Base-by-base conservation (phyloP, 306 rosid genomes). In the Lotus japonicus region DNA sequence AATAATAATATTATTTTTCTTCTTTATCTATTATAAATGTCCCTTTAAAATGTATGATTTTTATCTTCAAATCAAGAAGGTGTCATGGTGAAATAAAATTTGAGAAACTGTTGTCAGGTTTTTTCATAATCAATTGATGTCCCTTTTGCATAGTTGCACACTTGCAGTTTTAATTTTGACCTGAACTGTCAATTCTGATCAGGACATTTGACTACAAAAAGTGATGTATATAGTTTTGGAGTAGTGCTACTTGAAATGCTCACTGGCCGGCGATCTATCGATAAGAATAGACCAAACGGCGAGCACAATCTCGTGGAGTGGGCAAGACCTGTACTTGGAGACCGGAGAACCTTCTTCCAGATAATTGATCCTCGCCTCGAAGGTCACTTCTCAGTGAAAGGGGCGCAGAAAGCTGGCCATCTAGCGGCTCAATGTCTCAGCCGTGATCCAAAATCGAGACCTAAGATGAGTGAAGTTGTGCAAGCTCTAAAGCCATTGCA, bases 221-320 rank as follows among this genome's bases (percentile, higher is more conserved):
- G 88, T 41, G 98, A 92, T 36, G 98, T 92, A 43, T 92, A 89
- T 73, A 87, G 98, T 83, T 92, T 92, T 64, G 98, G 98, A 36
- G 98, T 92, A 33, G 98, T 92, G 42, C 81, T 92, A 50, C 92
- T 92, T 11, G 98, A 92, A 80, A 87, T 92, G 92, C 82, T 92
- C 50, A 89, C 91, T 0, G 98, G 98, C 15, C 82, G 95, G 61
- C 80, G 98, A 79, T 88, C 98, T 35, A 79, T 92, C 58, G 98
- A 92, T 63, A 92, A 92, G 77, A 83, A 79, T 51, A 85, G 96
- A 79, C 95, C 96, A 35, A 89, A 87, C 16, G 96, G 96, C 23
- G 98, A 92, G 58, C 98, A 89, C 76, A 92, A 90, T 68, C 92
- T 92, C 66, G 95, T 92, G 46, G 95, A 88, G 70, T 92, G 98